phyloP scores from a whole-genome alignment of 2,329 filamentous ascomycete species.

The Colletotrichum echinochloae region DNA sequence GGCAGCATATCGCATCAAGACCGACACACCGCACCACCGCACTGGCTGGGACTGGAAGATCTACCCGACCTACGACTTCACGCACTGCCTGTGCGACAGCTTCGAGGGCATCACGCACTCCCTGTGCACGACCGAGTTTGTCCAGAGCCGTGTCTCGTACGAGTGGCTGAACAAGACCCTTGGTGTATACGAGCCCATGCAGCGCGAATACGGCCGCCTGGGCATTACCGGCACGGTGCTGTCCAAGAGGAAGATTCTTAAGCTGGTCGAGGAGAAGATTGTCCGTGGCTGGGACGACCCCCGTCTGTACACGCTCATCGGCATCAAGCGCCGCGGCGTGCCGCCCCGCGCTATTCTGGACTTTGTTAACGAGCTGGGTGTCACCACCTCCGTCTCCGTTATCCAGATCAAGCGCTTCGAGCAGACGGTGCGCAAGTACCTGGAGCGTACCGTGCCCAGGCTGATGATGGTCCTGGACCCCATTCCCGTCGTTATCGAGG shows the following conservation, averaged over 20 bases:
- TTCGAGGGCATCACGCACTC: constrained; percentile 94
- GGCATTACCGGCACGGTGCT: constrained; percentile 73
- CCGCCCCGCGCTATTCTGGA: constrained; percentile 89
- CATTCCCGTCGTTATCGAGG: constrained; percentile 83
- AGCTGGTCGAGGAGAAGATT: constrained; percentile 80
- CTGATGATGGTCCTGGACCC: constrained; percentile 92
- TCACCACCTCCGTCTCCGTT: constrained; percentile 83
- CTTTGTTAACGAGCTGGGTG: constrained; percentile 91
- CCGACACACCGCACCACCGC: constrained; percentile 77
- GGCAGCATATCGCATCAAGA: constrained; percentile 87
- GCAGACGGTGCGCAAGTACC: constrained; percentile 84
- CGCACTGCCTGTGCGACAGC: constrained; percentile 90
- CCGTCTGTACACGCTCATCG: constrained; percentile 87
- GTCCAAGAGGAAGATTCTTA: constrained; percentile 85
- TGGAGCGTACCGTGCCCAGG: constrained; percentile 88
- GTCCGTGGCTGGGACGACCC: constrained; percentile 94
- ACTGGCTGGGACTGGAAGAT: constrained; percentile 90
- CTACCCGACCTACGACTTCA: constrained; percentile 88
- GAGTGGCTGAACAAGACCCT: constrained; percentile 85
- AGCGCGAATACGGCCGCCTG: constrained; percentile 83
- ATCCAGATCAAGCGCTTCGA: constrained; percentile 89
- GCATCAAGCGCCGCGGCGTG: constrained; percentile 84
- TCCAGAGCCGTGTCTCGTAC: constrained; percentile 86
- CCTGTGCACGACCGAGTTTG: constrained; percentile 93
- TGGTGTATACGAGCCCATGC: constrained; percentile 91